Percentiles rank a stretch among this genome's conserved stretches.
phyloP scores from a whole-genome alignment of 257 asterid species.

The Plantago ovata region DNA sequence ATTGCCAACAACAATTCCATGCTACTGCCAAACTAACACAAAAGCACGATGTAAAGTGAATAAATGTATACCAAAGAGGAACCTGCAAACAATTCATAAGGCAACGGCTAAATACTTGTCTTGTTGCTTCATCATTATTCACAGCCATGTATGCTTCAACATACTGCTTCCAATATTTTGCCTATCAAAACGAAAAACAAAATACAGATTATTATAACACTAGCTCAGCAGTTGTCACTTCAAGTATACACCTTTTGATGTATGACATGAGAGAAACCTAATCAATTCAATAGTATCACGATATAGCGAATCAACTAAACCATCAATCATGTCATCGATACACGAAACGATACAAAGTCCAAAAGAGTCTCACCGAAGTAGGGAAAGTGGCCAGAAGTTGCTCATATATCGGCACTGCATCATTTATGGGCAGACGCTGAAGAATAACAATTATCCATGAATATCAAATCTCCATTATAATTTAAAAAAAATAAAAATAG shows the following conservation, averaged over 20 bases:
- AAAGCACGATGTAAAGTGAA: conserved; percentile 1
- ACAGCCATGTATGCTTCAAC: conserved; percentile 87
- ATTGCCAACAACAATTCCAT: not conserved
- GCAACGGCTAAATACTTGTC: conserved; percentile 92
- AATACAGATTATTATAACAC: conserved; percentile 11
- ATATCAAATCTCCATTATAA: not conserved
- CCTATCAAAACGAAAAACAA: conserved; percentile 38
- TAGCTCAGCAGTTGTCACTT: not conserved
- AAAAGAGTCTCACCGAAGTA: conserved; percentile 56
- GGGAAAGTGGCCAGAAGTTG: conserved; percentile 80
- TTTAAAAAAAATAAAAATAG: not conserved
- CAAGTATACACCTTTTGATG: not conserved
- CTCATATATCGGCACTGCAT: conserved; percentile 78
- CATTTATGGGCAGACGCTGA: conserved; percentile 72
- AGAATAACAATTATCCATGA: not conserved
- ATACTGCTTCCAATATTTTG: conserved; percentile 95
- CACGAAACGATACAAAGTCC: not conserved
- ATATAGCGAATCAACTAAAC: not conserved
- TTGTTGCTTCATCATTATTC: conserved; percentile 84
- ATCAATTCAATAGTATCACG: not conserved
- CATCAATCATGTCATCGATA: conserved; percentile 6
- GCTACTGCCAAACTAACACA: conserved; percentile 11
- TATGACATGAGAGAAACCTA: not conserved
- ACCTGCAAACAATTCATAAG: conserved; percentile 80
- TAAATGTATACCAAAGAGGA: conserved; percentile 70